Evolutionary conservation across 148 eudicot species (phyloP).

Genomic region (Linanthus parryae): DNA sequence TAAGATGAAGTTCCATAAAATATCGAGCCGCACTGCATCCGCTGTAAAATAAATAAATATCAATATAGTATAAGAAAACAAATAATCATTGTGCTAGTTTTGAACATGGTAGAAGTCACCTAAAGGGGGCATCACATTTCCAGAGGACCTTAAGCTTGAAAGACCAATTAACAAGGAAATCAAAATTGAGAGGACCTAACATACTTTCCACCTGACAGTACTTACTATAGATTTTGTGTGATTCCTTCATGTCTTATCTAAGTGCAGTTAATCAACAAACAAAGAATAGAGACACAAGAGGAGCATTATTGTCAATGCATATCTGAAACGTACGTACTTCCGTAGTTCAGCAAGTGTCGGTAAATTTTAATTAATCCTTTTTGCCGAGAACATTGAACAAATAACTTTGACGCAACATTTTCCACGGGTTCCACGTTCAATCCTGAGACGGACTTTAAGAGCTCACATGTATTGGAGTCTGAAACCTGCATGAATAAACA

Average conservation of each 20-base stretch:
- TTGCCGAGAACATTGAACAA: conserved; percentile 98
- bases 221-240: too few species aligned
- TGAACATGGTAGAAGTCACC: too few species aligned
- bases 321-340: conserved; percentile 42
- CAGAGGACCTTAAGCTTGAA: too few species aligned
- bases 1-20: too few species aligned
- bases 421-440: conserved; percentile 88
- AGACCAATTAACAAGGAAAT: too few species aligned
- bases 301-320: conserved; percentile 3
- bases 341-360: conserved; percentile 82
- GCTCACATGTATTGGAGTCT: conserved; percentile 78
- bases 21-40: too few species aligned
- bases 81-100: too few species aligned
- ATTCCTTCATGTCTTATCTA: background rate
- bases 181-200: too few species aligned
- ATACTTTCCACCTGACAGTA: too few species aligned
- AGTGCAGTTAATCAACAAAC: background rate
- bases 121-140: too few species aligned
- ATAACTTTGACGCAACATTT: conserved; percentile 89
- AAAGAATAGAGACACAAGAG: background rate
- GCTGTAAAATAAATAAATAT: too few species aligned
- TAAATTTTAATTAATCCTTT: conserved; percentile 91
- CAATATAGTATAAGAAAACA: too few species aligned
- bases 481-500: conserved; percentile 56
- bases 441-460: conserved; percentile 84